Base-by-base conservation (phyloP, 352 stramenopile species). In the Blastocystis sp. region DNA sequence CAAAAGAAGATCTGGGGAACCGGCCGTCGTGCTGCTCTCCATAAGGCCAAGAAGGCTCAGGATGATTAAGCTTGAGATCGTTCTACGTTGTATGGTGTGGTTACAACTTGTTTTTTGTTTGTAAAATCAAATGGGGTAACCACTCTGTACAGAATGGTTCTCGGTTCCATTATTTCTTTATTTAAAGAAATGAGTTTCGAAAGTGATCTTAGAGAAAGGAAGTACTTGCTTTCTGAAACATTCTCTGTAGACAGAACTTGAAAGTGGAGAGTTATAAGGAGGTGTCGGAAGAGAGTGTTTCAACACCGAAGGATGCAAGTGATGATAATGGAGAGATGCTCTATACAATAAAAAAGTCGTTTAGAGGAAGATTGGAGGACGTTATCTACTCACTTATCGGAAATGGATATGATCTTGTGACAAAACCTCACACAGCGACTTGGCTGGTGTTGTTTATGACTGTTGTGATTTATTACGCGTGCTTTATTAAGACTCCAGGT, bases 21-120 rank as follows among this genome's bases (percentile, higher is more conserved):
- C 1, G 77, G 77, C 43, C 77, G 77, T 76, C 77, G 77, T 88
- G 77, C 77, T 88, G 77, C 77, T 88, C 62, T 79, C 55, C 77
- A 88, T 43, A 88, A 88, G 77, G 77, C 77, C 29, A 88, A 79
- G 66, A 88, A 88, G 77, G 77, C 77, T 88, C 62, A 88, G 62
- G 77, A 88, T 29, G 77, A 88, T 66, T 88, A 88, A 88, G 66
- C 56, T 20, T 37, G 39, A 68, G 29, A 18, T 66, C 29, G 37
- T 69, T 47, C 62, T 47, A 34, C 53, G 53, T 84, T 84, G 43
- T 84, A 84, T 69, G 73, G 73, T 68, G 73, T 84, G 55, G 73
- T 84, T 84, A 84, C 73, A 66, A 77, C 50, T 77, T 34, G 29
- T 34, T 15, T 77, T 39, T 39, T 56, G 6, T 53, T 39, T 53